phyloP scores from a whole-genome alignment of 345 rosid species.

The Hirschfeldia incana region DNA sequence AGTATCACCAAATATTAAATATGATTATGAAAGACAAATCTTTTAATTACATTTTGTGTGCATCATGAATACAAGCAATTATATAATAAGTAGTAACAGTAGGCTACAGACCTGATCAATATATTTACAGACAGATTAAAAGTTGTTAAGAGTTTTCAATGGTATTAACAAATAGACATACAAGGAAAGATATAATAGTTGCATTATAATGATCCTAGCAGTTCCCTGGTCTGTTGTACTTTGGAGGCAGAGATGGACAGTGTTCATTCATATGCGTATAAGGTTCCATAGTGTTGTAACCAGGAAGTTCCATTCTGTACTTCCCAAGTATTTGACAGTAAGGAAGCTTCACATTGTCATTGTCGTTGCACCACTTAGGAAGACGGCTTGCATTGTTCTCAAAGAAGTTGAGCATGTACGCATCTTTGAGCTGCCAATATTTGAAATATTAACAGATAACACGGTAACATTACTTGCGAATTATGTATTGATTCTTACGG shows the following conservation, averaged over 20 bases:
- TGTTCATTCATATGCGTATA: slow-evolving; percentile 85
- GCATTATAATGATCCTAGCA: slow-evolving; percentile 44
- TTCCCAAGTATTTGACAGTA: slow-evolving; percentile 89
- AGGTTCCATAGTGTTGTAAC: slow-evolving; percentile 74
- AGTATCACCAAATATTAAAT: too few species aligned
- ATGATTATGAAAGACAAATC: neutral
- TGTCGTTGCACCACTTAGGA: slow-evolving; percentile 92
- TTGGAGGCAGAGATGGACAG: slow-evolving; percentile 90
- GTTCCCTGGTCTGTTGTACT: slow-evolving; percentile 57
- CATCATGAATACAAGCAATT: slow-evolving; percentile 9
- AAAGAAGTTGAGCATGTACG: slow-evolving; percentile 69
- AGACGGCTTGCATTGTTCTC: slow-evolving; percentile 77
- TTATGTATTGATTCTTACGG: slow-evolving; percentile 47
- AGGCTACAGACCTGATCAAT: slow-evolving; percentile 17
- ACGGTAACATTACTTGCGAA: neutral
- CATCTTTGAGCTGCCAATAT: slow-evolving; percentile 72
- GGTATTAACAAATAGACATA: slow-evolving; percentile 17
- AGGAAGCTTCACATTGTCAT: slow-evolving; percentile 69
- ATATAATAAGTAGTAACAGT: neutral
- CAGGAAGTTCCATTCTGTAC: slow-evolving; percentile 92
- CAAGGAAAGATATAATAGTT: neutral
- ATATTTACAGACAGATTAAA: slow-evolving; percentile 16
- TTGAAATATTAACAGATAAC: neutral
- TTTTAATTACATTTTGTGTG: neutral
- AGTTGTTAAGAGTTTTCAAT: neutral